A percentile compares a stretch with the other conserved stretches of the same genome.
Conservation (phyloP, 441 rosid genomes). For the Syzygium malaccense region DNA sequence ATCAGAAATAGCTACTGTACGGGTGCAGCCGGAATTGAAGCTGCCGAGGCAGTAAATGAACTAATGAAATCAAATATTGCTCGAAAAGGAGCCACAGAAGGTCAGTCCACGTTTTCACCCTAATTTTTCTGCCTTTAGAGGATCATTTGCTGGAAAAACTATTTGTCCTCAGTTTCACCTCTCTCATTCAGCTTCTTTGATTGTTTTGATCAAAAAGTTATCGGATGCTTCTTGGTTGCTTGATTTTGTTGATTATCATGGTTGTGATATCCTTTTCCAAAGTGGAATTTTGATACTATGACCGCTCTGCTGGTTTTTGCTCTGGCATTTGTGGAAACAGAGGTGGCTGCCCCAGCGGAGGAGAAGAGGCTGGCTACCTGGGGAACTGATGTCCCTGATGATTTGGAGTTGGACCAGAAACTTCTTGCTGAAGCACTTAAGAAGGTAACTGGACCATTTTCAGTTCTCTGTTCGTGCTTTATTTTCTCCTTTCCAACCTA, state of each 20-base stretch:
- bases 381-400: slow-evolving; percentile 76
- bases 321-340: slow-evolving; percentile 18
- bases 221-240: neutral
- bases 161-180: neutral
- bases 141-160: neutral
- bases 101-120: slow-evolving; percentile 6
- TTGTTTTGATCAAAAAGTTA: neutral
- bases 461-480: neutral
- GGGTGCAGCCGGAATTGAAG: slow-evolving; percentile 60
- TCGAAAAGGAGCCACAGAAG: slow-evolving; percentile 43
- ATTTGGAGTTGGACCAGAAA: slow-evolving; percentile 58
- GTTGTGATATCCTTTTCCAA: neutral
- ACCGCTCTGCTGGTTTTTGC: neutral
- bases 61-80: slow-evolving; percentile 58
- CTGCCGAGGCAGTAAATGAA: slow-evolving; percentile 52
- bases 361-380: slow-evolving; percentile 65
- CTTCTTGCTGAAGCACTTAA: slow-evolving; percentile 64
- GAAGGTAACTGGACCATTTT: slow-evolving; percentile 38
- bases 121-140: neutral
- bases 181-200: neutral
- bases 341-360: slow-evolving; percentile 32
- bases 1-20: slow-evolving; percentile 64
- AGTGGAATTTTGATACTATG: neutral
- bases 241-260: neutral
- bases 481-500: neutral